Evolutionary conservation across 176 grass and related monocot species (phyloP).

Genomic region (Guadua angustifolia): DNA sequence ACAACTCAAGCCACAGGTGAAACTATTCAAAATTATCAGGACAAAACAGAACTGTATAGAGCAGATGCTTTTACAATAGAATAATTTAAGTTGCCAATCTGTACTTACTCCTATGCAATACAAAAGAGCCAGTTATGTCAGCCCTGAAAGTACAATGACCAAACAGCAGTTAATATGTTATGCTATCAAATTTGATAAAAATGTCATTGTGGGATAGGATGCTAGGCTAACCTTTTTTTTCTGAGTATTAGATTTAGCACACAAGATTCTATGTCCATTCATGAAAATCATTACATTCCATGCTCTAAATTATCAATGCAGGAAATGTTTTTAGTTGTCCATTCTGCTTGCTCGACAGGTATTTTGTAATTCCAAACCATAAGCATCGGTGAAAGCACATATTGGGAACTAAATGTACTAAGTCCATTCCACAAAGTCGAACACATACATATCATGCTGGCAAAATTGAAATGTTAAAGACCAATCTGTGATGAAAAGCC

Average conservation of each 20-base stretch:
- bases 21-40: not conserved
- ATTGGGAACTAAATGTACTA: not conserved
- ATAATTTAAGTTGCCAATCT: not conserved
- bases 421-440: not conserved
- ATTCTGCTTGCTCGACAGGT: not conserved
- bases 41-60: not conserved
- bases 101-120: not conserved
- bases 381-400: not conserved
- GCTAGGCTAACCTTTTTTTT: not conserved
- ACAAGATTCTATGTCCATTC: not conserved
- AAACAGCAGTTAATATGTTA: not conserved
- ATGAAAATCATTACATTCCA: not conserved
- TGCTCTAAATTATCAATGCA: not conserved
- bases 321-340: not conserved
- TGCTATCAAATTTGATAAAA: not conserved
- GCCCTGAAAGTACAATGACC: not conserved
- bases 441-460: not conserved
- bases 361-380: not conserved
- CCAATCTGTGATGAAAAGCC: not conserved
- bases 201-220: not conserved
- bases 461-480: not conserved
- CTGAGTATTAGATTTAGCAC: not conserved
- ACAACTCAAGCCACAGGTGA: not conserved
- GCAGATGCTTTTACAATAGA: not conserved
- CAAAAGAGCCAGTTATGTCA: not conserved